phyloP scores from a whole-genome alignment of 1,284 basidiomycete genomes.

The Ganoderma lingzhi region DNA sequence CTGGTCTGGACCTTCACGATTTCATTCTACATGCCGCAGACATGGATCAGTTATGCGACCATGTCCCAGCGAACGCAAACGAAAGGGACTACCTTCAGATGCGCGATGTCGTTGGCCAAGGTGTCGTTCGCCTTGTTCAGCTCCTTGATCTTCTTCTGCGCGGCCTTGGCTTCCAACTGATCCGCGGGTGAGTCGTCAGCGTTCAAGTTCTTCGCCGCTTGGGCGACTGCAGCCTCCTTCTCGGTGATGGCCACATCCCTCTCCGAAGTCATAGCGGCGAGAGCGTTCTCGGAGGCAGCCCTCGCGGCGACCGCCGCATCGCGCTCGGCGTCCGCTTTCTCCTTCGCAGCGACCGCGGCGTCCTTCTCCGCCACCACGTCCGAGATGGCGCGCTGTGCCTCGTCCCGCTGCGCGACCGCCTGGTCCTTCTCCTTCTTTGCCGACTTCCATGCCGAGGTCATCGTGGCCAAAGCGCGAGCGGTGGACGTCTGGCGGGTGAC shows the following conservation, averaged over 20 bases:
- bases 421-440: conserved; percentile 3
- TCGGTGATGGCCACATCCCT: not conserved
- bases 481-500: not conserved
- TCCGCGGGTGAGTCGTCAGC: no score
- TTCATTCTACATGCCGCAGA: not conserved
- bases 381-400: not conserved
- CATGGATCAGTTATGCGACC: not conserved
- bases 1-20: not conserved
- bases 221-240: not conserved
- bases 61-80: not conserved
- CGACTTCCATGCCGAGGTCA: not conserved
- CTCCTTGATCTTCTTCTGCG: conserved; percentile 1
- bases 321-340: not conserved
- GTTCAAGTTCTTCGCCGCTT: not conserved
- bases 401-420: not conserved
- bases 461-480: not conserved
- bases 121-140: not conserved
- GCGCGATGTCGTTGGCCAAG: not conserved
- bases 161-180: not conserved
- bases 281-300: not conserved
- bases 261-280: not conserved
- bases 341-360: not conserved
- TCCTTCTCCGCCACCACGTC: not conserved
- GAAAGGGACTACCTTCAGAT: not conserved
- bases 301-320: not conserved